Base-by-base conservation (phyloP, 345 rosid species). In the Hevea brasiliensis region DNA sequence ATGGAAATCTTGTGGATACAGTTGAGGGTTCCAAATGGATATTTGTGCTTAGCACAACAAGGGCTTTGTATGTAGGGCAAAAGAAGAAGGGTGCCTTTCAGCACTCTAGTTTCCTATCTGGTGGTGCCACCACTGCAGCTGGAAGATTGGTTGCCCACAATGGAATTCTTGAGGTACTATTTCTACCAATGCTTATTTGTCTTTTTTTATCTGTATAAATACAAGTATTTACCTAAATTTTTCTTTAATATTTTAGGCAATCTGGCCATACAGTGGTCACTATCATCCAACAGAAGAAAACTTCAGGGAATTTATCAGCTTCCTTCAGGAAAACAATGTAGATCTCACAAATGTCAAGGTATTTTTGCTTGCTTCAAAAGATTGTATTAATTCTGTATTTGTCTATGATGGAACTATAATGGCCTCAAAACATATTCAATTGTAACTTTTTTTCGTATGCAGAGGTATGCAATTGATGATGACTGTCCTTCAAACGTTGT, bases 241-340 rank as follows among this genome's bases (percentile, higher is more conserved):
- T 2, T 5, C 14, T 77, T 3, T 61, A 45, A 4, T 9, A 29
- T 76, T 85, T 51, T 67, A 90, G 95, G 98, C 98, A 32, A 82
- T 92, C 44, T 95, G 98, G 99, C 97, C 98, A 0, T 92, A 95
- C 66, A 95, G 99, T 59, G 99, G 99, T 60, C 99, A 95, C 77
- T 95, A 95, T 77, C 97, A 61, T 66, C 99, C 99, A 11, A 95
- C 97, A 0, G 98, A 92, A 60, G 99, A 89, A n/a, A 90, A 95
- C 61, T 92, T 95, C 80, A 75, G 37, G 81, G 99, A 89, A 58
- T 95, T 92, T 78, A 81, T 92, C 9, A 66, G 72, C 68, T 95
- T 88, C 73, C 91, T 95, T 17, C 72, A 79, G 66, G 96, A 89
- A 32, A 81, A 92, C 59, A 35, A 81, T 10, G 94, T 95, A 1